These are phyloP conservation scores for Tetracentron sinense DNA, from an alignment of 164 flowering plant species.

Conservation along the genomic window DNA sequence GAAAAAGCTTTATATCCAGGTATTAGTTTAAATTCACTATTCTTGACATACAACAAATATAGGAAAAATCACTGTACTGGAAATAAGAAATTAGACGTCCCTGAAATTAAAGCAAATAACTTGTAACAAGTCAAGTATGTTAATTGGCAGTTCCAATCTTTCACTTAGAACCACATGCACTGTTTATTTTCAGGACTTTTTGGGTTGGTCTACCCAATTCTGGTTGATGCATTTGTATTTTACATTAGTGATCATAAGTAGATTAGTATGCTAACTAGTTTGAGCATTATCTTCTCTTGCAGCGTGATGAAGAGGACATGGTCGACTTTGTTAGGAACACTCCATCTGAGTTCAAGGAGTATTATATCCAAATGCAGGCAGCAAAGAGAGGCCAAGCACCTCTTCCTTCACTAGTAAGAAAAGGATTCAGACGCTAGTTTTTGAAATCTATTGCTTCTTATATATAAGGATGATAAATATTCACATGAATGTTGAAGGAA, in stretches of 20 bases:
- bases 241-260: no score
- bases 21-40: conserved; percentile 13
- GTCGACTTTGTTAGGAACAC: conserved; percentile 71
- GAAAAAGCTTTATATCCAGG: conserved; percentile 94
- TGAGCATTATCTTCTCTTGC: conserved; percentile 18
- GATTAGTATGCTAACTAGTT: not conserved
- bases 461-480: not conserved
- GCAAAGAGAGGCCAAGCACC: conserved; percentile 96
- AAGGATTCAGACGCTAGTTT: not conserved
- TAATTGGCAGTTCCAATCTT: not conserved
- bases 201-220: not conserved
- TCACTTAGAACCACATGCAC: not conserved
- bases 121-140: not conserved
- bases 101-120: no score
- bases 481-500: not conserved
- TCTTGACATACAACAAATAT: not conserved
- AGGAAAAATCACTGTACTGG: no score
- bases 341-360: conserved; percentile 81
- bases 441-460: not conserved
- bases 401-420: conserved; percentile 73
- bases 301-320: conserved; percentile 96
- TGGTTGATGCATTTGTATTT: not conserved
- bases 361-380: conserved; percentile 93
- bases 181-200: not conserved
- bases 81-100: no score